phyloP scores from a whole-genome alignment of 306 rosid species.

The Corylus heterophylla region DNA sequence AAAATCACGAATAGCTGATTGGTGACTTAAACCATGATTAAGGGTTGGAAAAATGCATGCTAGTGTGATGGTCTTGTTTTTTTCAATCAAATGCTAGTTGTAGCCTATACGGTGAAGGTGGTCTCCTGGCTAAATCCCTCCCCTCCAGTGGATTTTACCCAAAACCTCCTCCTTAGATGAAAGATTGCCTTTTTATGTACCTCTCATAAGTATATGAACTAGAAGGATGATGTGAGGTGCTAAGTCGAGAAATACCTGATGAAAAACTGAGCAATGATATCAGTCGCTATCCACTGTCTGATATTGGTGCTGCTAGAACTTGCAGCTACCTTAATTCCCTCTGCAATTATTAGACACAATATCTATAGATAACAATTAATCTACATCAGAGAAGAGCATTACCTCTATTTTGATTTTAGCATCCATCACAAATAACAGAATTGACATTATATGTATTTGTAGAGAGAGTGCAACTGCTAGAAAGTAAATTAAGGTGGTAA shows the following conservation, averaged over 20 bases:
- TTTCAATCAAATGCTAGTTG: background rate
- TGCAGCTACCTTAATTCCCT: background rate
- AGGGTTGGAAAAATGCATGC: background rate
- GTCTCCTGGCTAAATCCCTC: background rate
- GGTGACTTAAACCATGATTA: background rate
- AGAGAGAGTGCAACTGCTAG: background rate
- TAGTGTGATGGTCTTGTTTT: background rate
- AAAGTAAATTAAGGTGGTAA: background rate
- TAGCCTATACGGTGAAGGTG: background rate
- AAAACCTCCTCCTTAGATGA: background rate
- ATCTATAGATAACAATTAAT: background rate
- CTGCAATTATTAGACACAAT: background rate
- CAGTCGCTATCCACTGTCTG: background rate
- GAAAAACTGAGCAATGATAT: slow-evolving; percentile 1
- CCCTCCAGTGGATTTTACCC: background rate
- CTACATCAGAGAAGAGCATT: background rate
- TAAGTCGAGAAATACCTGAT: background rate
- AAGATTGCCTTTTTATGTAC: slow-evolving; percentile 1
- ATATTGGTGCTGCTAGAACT: background rate
- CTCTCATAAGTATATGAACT: slow-evolving; percentile 14
- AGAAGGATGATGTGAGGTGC: background rate
- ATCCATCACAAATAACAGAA: background rate
- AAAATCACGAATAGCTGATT: background rate
- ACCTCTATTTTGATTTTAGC: background rate
- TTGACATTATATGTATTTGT: background rate